A percentile compares a stretch with the other conserved stretches of the same genome.
These are phyloP conservation scores for Thalassiosira ordinaria DNA, from an alignment of 352 stramenopile genomes.

Conservation along the genomic window DNA sequence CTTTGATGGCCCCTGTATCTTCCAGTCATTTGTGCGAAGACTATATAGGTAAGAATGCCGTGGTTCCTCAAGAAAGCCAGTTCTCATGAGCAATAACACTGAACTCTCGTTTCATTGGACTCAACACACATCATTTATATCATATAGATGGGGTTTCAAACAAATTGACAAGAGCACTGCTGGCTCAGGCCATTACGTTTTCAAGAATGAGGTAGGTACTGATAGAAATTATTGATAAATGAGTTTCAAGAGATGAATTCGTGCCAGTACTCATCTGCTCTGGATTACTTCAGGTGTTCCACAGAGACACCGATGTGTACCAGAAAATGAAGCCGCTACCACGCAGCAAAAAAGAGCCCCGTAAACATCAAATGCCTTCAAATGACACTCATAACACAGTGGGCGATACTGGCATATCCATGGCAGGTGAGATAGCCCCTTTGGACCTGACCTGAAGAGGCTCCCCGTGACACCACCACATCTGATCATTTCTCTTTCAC, in stretches of 20 bases:
- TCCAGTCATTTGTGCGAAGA: constrained; percentile 27
- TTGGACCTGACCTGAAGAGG: background rate
- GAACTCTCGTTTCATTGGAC: too few relatives aligned
- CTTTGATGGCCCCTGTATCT: constrained; percentile 24
- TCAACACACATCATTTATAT: too few relatives aligned
- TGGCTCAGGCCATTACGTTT: constrained; percentile 24
- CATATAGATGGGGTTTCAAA: constrained; percentile 27
- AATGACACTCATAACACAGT: constrained; percentile 16
- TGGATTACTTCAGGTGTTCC: constrained; percentile 3
- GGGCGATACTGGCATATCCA: background rate
- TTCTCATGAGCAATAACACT: too few relatives aligned
- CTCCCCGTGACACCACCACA: background rate
- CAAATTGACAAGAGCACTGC: constrained; percentile 25
- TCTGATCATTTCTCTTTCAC: background rate
- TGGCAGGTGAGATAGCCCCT: background rate
- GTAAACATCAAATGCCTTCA: too few relatives aligned
- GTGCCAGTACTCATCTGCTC: too few relatives aligned
- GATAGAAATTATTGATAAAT: too few relatives aligned
- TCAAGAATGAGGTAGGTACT: constrained; percentile 22
- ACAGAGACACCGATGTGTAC: constrained; percentile 14
- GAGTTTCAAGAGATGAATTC: too few relatives aligned
- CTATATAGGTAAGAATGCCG: constrained; percentile 31
- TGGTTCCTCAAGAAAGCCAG: too few relatives aligned
- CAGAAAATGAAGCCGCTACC: constrained; percentile 6
- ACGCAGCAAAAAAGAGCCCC: constrained; percentile 17